These are phyloP conservation scores for Heliosperma pusillum DNA, from an alignment of 148 eudicot species.

Conservation along the genomic window DNA sequence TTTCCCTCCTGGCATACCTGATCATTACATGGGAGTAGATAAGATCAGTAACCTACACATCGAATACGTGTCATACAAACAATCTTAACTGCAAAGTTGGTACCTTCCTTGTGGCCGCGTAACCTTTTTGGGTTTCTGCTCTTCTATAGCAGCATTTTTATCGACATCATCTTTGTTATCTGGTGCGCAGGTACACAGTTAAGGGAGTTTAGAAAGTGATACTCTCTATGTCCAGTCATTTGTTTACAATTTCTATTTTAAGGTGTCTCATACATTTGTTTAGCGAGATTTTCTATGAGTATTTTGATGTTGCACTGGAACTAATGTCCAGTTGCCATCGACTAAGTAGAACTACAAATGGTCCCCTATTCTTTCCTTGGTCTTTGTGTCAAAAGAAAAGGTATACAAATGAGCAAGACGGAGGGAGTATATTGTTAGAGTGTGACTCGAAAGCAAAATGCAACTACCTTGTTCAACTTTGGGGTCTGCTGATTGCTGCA, in stretches of 20 bases:
- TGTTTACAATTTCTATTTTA: too few relatives aligned
- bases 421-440: too few relatives aligned
- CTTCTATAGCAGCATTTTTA: constrained; percentile 25
- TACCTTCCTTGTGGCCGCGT: constrained; percentile 96
- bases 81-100: constrained; percentile 10
- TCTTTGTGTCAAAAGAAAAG: too few relatives aligned
- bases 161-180: constrained; percentile 38
- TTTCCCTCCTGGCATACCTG: constrained; percentile 85
- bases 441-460: neutral
- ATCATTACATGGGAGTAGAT: constrained; percentile 7
- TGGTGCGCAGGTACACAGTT: constrained; percentile 16
- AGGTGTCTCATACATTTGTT: too few relatives aligned
- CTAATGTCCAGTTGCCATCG: too few relatives aligned
- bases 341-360: too few relatives aligned
- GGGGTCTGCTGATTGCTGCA: constrained; percentile 64
- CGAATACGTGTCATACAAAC: neutral
- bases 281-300: too few relatives aligned
- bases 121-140: constrained; percentile 41
- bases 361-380: too few relatives aligned
- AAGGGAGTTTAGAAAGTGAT: neutral
- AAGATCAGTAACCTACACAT: neutral
- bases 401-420: too few relatives aligned
- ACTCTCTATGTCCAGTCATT: too few relatives aligned
- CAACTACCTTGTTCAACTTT: constrained; percentile 35
- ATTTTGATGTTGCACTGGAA: too few relatives aligned